These are phyloP conservation scores for Leccinum truebloodii DNA, from an alignment of 768 basidiomycete genomes.

Conservation along the genomic window DNA sequence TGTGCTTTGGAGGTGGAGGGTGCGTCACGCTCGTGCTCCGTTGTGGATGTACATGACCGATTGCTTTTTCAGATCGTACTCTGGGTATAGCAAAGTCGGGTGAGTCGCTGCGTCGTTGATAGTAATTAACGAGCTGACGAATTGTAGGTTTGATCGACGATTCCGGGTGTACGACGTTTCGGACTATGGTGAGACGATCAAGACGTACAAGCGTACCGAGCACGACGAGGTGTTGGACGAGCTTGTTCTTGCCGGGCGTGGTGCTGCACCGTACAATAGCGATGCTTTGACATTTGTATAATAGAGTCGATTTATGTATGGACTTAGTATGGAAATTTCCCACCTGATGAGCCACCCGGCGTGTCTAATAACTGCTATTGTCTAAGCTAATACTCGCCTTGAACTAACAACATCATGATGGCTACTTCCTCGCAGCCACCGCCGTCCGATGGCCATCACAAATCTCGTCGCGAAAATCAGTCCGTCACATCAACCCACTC, in stretches of 20 bases:
- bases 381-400: background rate
- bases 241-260: conserved; percentile 57
- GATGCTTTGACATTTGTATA: background rate
- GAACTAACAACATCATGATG: conserved; percentile 17
- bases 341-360: conserved; percentile 19
- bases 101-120: conserved; percentile 31
- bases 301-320: background rate
- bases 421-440: conserved; percentile 23
- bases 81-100: conserved; percentile 80
- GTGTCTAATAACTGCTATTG: no score
- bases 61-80: conserved; percentile 59
- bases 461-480: conserved; percentile 53
- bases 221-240: conserved; percentile 66
- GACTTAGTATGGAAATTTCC: conserved; percentile 15
- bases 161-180: conserved; percentile 88
- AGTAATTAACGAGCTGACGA: background rate
- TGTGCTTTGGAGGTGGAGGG: conserved; percentile 89
- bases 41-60: background rate
- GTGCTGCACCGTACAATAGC: conserved; percentile 39
- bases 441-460: conserved; percentile 40
- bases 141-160: conserved; percentile 77
- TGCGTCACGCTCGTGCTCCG: conserved; percentile 35
- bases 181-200: conserved; percentile 89
- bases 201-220: conserved; percentile 83
- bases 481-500: conserved; percentile 53